Evolutionary conservation across 345 rosid genomes (phyloP).

Genomic region (Trapa bicornis): DNA sequence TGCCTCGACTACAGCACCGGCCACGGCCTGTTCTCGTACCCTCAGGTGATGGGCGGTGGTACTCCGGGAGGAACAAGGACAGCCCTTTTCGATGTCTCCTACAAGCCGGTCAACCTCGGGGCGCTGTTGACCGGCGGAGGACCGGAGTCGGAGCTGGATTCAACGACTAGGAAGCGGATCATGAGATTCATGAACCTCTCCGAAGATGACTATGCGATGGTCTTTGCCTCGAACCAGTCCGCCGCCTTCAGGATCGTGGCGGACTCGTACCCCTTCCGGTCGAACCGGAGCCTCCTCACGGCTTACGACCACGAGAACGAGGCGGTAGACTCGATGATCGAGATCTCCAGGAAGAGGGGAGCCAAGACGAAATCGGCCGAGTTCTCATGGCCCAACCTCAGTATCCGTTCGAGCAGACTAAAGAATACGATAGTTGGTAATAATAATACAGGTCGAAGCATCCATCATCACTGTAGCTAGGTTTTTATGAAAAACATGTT

Average conservation of each 20-base stretch:
- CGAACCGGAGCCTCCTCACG: constrained; percentile 41
- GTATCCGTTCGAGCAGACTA: constrained; percentile 34
- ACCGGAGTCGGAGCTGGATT: constrained; percentile 38
- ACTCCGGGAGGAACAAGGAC: not conserved
- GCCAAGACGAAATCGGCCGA: constrained; percentile 40
- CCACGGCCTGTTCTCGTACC: constrained; percentile 70
- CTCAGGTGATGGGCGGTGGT: constrained; percentile 23
- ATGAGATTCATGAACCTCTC: constrained; percentile 63
- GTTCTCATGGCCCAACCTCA: constrained; percentile 56
- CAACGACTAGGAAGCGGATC: constrained; percentile 36
- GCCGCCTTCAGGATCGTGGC: constrained; percentile 73
- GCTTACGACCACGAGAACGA: constrained; percentile 70
- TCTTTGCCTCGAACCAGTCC: constrained; percentile 54
- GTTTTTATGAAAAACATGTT: too few species aligned
- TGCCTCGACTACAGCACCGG: constrained; percentile 45
- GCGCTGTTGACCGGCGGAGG: constrained; percentile 25
- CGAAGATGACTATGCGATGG: constrained; percentile 53
- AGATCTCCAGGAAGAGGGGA: constrained; percentile 49
- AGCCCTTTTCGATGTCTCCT: constrained; percentile 33
- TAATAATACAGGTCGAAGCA: not conserved
- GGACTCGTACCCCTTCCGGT: constrained; percentile 53
- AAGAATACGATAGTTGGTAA: constrained; percentile 29
- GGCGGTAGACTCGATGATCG: constrained; percentile 44
- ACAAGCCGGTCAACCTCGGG: constrained; percentile 31
- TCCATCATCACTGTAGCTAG: too few species aligned